phyloP scores from a whole-genome alignment of 345 rosid genomes.

The Boechera divaricarpa region DNA sequence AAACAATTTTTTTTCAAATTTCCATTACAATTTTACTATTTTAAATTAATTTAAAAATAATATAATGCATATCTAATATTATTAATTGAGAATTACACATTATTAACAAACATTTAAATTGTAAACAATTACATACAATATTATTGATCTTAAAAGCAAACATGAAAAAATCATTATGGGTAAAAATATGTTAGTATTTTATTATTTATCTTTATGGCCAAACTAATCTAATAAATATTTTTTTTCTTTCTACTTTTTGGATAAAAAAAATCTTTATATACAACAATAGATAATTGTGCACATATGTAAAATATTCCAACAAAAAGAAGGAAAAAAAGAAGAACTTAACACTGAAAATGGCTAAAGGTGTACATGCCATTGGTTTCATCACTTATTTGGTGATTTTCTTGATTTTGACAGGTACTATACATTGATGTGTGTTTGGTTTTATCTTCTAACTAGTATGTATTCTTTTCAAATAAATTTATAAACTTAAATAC shows the following conservation, averaged over 20 bases:
- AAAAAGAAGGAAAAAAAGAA: not conserved
- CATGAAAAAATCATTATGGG: no score
- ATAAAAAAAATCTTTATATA: not conserved
- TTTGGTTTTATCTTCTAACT: not conserved
- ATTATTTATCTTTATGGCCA: no score
- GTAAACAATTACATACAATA: no score
- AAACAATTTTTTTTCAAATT: no score
- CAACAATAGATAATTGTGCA: not conserved
- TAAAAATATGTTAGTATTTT: no score
- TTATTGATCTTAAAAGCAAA: no score
- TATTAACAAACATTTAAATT: no score
- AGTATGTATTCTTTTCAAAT: not conserved
- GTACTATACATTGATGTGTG: not conserved
- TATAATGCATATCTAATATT: no score
- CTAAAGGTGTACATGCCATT: not conserved
- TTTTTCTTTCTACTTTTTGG: not conserved
- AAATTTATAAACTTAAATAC: not conserved
- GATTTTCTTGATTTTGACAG: slow-evolving; percentile 14
- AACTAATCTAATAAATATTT: no score
- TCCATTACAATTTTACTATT: no score
- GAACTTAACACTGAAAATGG: not conserved
- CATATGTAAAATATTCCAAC: not conserved
- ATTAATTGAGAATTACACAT: no score
- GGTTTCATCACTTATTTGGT: not conserved
- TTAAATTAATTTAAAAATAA: no score